phyloP scores from a whole-genome alignment of 192 early-diverging fungal genomes.

The Pilaira anomala region DNA sequence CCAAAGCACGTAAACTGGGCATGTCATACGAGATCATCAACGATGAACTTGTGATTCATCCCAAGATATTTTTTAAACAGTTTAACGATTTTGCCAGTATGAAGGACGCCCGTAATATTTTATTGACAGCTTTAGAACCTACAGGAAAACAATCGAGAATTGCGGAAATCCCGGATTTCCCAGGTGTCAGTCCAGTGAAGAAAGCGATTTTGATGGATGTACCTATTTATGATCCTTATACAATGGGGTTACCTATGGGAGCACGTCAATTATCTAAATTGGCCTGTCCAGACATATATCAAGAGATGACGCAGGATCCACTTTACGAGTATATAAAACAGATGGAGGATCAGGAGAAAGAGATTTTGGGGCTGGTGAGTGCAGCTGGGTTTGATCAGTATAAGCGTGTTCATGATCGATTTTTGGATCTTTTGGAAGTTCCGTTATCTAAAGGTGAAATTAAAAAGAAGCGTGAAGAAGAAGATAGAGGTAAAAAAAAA shows the following conservation, averaged over 20 bases:
- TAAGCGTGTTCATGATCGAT: conserved; percentile 19
- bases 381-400: conserved; percentile 4
- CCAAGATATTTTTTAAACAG: conserved; percentile 4
- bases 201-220: conserved; percentile 7
- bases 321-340: not conserved
- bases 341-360: not conserved
- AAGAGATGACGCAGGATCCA: not conserved
- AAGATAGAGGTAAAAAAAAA: too few species aligned
- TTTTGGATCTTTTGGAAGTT: conserved; percentile 12
- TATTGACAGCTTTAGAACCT: not conserved
- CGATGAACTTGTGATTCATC: not conserved
- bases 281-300: conserved; percentile 1
- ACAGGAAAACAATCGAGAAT: conserved; percentile 8
- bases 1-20: conserved; percentile 6
- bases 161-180: not conserved
- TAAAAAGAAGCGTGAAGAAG: conserved; percentile 8
- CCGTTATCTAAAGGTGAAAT: conserved; percentile 18
- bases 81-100: not conserved
- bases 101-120: conserved; percentile 10
- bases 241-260: conserved; percentile 1
- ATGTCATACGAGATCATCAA: not conserved
- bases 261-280: not conserved
- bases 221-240: conserved; percentile 10
- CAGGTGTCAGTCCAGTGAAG: not conserved
- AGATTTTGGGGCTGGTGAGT: conserved; percentile 6